These are phyloP conservation scores for Xylariaceae sp. DNA, from an alignment of 2,329 filamentous ascomycete genomes.

Conservation along the genomic window DNA sequence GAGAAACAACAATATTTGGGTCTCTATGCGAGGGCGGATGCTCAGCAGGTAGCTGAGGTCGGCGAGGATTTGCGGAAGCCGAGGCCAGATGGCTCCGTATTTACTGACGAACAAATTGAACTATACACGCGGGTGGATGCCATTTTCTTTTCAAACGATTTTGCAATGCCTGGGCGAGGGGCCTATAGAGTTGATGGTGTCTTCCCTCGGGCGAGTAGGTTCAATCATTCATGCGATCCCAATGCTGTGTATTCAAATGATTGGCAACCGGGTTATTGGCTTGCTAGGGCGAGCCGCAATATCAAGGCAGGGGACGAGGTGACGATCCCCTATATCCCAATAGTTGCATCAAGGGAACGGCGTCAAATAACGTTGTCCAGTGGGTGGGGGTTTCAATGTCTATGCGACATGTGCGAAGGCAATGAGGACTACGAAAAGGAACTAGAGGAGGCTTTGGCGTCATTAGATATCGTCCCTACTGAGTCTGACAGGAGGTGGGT, in stretches of 20 bases:
- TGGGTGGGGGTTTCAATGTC: constrained; percentile 6
- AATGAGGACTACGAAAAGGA: not conserved
- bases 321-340: constrained; percentile 8
- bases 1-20: not conserved
- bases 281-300: not conserved
- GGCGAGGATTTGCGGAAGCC: not conserved
- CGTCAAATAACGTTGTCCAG: not conserved
- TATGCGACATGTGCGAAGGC: constrained; percentile 7
- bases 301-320: constrained; percentile 14
- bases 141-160: constrained; percentile 5
- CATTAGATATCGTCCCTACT: not conserved
- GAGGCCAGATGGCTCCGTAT: not conserved
- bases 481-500: not conserved
- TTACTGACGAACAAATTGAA: not conserved
- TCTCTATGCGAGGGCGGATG: not conserved
- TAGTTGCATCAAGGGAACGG: not conserved
- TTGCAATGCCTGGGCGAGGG: not conserved
- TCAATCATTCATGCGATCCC: constrained; percentile 21
- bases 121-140: not conserved
- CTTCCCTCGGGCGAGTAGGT: constrained; percentile 10
- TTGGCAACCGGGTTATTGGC: not conserved
- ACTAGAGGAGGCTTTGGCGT: not conserved
- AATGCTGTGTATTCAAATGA: constrained; percentile 3
- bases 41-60: not conserved
- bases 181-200: not conserved